These are phyloP conservation scores for Podaxis sp. DNA, from an alignment of 768 basidiomycete species.

Conservation along the genomic window DNA sequence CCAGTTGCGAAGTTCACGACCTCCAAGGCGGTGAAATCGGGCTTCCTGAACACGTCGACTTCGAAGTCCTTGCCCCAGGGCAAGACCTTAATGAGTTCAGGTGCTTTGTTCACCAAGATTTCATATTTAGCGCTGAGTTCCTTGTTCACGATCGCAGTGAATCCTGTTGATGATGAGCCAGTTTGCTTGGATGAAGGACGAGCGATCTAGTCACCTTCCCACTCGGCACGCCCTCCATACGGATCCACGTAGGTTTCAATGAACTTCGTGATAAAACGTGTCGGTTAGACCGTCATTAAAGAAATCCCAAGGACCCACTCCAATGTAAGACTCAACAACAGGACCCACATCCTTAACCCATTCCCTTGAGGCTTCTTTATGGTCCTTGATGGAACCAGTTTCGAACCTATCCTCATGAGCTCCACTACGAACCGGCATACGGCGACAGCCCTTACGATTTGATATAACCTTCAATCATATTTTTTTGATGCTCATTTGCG, in stretches of 20 bases:
- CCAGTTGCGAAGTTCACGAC: slow-evolving; percentile 82
- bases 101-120: slow-evolving; percentile 69
- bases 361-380: slow-evolving; percentile 70
- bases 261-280: slow-evolving; percentile 36
- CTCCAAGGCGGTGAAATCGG: slow-evolving; percentile 86
- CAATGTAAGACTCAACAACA: slow-evolving; percentile 86
- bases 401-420: slow-evolving; percentile 49
- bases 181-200: slow-evolving; percentile 5
- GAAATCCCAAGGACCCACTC: slow-evolving; percentile 34
- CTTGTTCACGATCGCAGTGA: slow-evolving; percentile 89
- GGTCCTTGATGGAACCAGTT: slow-evolving; percentile 76
- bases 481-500: slow-evolving; percentile 68
- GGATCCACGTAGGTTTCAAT: slow-evolving; percentile 88
- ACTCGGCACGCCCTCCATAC: slow-evolving; percentile 88
- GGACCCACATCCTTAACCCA: slow-evolving; percentile 91
- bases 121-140: slow-evolving; percentile 80
- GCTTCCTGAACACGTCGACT: slow-evolving; percentile 77
- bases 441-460: slow-evolving; percentile 52
- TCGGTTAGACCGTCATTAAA: background rate
- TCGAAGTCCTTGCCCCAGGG: slow-evolving; percentile 77
- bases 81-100: slow-evolving; percentile 73
- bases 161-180: slow-evolving; percentile 46
- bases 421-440: background rate
- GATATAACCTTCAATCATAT: slow-evolving; percentile 77
- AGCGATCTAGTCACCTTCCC: slow-evolving; percentile 62